Conservation (phyloP, 2,329 filamentous ascomycete species). For the Gremmenia infestans region DNA sequence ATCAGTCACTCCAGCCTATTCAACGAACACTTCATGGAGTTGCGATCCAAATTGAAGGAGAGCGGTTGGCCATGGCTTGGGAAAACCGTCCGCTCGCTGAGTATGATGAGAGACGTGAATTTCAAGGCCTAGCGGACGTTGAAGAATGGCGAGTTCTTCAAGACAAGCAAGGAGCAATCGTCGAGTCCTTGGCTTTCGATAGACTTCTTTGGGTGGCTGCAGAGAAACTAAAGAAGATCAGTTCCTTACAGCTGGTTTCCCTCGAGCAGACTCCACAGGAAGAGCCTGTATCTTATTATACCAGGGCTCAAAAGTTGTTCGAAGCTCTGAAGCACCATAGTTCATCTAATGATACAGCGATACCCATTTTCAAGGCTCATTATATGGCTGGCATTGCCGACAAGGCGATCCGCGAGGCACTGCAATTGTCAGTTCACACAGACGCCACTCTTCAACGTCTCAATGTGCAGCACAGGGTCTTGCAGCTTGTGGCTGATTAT, state of each 20-base stretch:
- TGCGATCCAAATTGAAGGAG: conserved; percentile 51
- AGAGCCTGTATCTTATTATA: conserved; percentile 44
- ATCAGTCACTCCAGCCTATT: conserved; percentile 14
- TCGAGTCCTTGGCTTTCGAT: conserved; percentile 46
- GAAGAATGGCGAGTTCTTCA: conserved; percentile 40
- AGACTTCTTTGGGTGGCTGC: conserved; percentile 47
- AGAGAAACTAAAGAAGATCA: conserved; percentile 46
- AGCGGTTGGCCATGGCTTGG: conserved; percentile 46
- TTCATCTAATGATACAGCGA: conserved; percentile 15
- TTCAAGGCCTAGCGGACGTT: conserved; percentile 36
- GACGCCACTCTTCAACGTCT: conserved; percentile 35
- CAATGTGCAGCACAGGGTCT: conserved; percentile 41
- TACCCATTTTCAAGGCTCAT: conserved; percentile 33
- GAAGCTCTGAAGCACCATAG: conserved; percentile 30
- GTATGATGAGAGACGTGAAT: conserved; percentile 32
- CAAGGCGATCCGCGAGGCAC: conserved; percentile 39
- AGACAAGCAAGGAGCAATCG: conserved; percentile 31
- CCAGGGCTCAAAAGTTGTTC: conserved; percentile 39
- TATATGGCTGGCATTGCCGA: conserved; percentile 51
- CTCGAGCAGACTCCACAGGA: conserved; percentile 52
- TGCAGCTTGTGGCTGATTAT: conserved; percentile 53
- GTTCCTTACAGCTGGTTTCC: conserved; percentile 47
- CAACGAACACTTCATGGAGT: conserved; percentile 49
- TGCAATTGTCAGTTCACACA: conserved; percentile 27
- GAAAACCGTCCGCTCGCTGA: conserved; percentile 35